Base-by-base conservation (phyloP, 148 eudicot species). In the Chenopodium formosanum region DNA sequence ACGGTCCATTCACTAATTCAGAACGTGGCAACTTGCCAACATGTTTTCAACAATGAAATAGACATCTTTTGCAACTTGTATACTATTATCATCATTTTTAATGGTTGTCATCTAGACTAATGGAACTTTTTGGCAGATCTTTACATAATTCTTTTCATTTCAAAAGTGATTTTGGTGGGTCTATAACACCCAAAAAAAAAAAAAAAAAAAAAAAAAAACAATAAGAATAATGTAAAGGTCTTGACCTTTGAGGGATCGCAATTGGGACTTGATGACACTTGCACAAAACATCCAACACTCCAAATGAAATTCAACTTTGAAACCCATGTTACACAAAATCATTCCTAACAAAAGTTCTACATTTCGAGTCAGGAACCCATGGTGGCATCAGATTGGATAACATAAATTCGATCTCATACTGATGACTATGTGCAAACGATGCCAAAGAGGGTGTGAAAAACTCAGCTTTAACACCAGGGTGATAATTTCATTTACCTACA, bases 381-480 rank as follows among this genome's bases (percentile, higher is more conserved):
- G 71, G 76, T 13, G 64, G 76, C 67, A 79, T 68, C 47, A 44
- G 71, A 62, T 74, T 60, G 47, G 47, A 44, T 44, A 58, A 77
- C 70, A 76, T 22, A 7, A 76, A 52, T 68, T 48, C 12, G 27
- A 70, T 34, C 73, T 12, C 81, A 22, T 11, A 14, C 63, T 67
- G 44, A 81, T 29, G 63, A 76, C 65, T 84, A 84, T 84, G 83
- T 80, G 84, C 86, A 77, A 73, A 66, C 27, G 50, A 40, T 37
- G 76, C 79, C 84, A 74, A 44, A 11, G 34, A 34, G 58, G 63
- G 68, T 62, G 11, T 8, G 27, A 46, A 62, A 52, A 80, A 37
- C 78, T 48, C 11, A 44, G 72, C 80, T 37, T 66, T 34, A 34
- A 73, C 82, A 76, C n/a, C 10, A 7, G 37, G 67, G 46, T 50